A percentile compares a stretch with the other conserved stretches of the same genome.
Conservation (phyloP, 2,329 filamentous ascomycete species). For the Penicillium hesseltinei region DNA sequence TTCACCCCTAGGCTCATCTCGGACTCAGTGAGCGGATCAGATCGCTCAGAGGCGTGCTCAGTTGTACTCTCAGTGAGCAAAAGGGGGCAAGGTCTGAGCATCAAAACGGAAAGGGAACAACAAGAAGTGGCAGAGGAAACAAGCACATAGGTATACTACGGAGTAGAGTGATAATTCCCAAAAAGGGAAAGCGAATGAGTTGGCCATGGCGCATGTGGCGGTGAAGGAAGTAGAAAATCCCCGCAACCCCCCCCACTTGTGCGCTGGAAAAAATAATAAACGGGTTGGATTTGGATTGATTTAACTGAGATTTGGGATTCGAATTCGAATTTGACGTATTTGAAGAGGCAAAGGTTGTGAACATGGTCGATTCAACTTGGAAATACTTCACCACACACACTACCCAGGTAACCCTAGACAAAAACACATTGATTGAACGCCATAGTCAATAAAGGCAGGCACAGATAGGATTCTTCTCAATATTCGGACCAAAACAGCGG, state of each 20-base stretch:
- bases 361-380: background rate
- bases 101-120: no score
- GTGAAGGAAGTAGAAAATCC: conserved; percentile 22
- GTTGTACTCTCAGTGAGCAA: no score
- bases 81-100: no score
- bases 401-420: background rate
- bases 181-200: conserved; percentile 25
- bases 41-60: no score
- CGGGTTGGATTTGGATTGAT: background rate
- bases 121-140: no score
- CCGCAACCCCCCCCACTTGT: conserved; percentile 25
- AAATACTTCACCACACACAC: background rate
- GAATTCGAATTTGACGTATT: background rate
- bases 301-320: background rate
- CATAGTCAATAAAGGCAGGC: background rate
- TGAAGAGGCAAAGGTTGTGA: background rate
- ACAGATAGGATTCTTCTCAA: background rate
- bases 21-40: no score
- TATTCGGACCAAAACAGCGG: conserved; percentile 11
- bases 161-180: background rate
- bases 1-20: no score
- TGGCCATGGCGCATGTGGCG: conserved; percentile 29
- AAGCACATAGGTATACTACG: background rate
- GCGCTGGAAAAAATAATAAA: conserved; percentile 1
- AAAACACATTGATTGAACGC: background rate